Conservation (phyloP, 2,329 filamentous ascomycete species). For the Cryphonectria naterciae region DNA sequence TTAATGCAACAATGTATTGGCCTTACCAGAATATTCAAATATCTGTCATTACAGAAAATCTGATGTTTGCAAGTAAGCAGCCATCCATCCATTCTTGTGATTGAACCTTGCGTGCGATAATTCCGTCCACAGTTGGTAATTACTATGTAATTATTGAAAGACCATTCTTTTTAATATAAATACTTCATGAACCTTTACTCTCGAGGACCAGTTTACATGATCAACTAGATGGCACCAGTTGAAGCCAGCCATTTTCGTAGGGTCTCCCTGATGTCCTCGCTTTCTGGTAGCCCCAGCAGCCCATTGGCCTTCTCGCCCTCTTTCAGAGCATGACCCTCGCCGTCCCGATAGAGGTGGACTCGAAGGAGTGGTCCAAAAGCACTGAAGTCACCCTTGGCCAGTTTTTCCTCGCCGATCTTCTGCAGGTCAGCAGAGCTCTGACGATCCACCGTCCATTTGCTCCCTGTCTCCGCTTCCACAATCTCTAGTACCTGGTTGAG, state of each 20-base stretch:
- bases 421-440: conserved; percentile 41
- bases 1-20: background rate
- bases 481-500: conserved; percentile 60
- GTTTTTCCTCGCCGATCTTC: conserved; percentile 46
- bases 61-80: background rate
- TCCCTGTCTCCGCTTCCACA: conserved; percentile 56
- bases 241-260: conserved; percentile 28
- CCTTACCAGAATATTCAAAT: background rate
- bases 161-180: background rate
- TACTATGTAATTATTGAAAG: background rate
- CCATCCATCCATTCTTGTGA: too few species aligned
- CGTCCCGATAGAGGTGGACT: conserved; percentile 40
- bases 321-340: conserved; percentile 39
- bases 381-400: conserved; percentile 44
- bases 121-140: too few species aligned
- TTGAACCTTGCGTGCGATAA: too few species aligned
- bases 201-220: background rate
- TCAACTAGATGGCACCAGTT: background rate
- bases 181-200: background rate
- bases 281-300: conserved; percentile 35
- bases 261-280: conserved; percentile 30
- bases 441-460: conserved; percentile 53
- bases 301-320: conserved; percentile 31
- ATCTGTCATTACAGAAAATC: background rate
- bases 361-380: conserved; percentile 37